Percentiles rank a stretch among this genome's conserved stretches.
These are phyloP conservation scores for Ustanciosporium gigantosporum DNA, from an alignment of 1,284 basidiomycete genomes.

Conservation along the genomic window DNA sequence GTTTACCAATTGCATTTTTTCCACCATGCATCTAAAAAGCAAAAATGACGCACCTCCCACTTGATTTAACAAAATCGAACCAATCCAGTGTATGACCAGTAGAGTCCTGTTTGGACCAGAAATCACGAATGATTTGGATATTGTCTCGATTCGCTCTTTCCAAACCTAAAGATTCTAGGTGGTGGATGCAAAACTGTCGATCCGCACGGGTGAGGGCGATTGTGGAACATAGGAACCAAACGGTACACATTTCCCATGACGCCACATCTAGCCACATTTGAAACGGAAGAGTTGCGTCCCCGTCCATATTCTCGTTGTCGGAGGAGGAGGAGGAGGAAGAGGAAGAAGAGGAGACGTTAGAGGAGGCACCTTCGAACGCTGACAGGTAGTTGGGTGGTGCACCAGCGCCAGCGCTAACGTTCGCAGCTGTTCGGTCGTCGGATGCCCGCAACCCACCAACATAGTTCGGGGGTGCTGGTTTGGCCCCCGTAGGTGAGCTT, in stretches of 20 bases:
- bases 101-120: conserved; percentile 34
- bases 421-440: background rate
- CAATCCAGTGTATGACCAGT: conserved; percentile 39
- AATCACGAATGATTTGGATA: conserved; percentile 28
- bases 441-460: conserved; percentile 12
- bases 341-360: background rate
- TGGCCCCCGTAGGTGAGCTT: background rate
- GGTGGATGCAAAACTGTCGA: conserved; percentile 25
- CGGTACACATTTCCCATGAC: conserved; percentile 46
- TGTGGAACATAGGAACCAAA: conserved; percentile 43
- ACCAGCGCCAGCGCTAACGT: background rate
- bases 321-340: background rate
- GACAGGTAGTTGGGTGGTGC: background rate
- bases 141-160: conserved; percentile 41
- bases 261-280: conserved; percentile 40
- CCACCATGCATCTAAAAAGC: too few species aligned
- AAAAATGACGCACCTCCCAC: conserved; percentile 21
- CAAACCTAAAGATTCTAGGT: conserved; percentile 36
- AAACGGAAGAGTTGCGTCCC: conserved; percentile 7
- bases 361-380: background rate
- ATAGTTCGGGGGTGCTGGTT: conserved; percentile 10
- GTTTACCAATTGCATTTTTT: too few species aligned
- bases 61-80: conserved; percentile 31
- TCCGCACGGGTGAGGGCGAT: conserved; percentile 29
- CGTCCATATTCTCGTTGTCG: background rate